Evolutionary conservation across 345 rosid genomes (phyloP), one percentile per base, ranked within the genome.

Genomic region (Pistacia atlantica): DNA sequence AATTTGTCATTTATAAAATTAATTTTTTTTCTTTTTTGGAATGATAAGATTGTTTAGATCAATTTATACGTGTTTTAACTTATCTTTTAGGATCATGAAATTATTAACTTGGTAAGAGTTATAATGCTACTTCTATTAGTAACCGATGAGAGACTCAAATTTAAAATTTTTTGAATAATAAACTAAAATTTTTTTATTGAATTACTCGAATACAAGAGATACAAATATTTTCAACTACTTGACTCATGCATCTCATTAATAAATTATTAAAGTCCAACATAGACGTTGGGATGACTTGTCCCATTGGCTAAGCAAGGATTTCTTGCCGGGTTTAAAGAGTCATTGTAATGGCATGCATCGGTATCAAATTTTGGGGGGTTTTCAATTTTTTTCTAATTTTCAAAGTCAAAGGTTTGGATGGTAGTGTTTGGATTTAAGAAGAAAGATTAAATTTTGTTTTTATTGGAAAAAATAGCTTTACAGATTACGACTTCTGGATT

Each of bases 281-380:
- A 31, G 7, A 17, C 5, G 16, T 42, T 17, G 11, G 52, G 54
- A 54, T 76, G 66, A 71, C 81, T 79, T 83, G 80, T 55, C 66
- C 80, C 80, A 17, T 49, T 38, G 58, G 76, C 73, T 57, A 78
- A 73, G 82, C 48, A 69, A 56, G 3, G 33, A 57, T 78, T 80
- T 73, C 86, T 82, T 80, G 81, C 54, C 51, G 65, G 68, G 61
- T 78, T 80, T 18, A 65, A 80, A 82, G 69, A 69, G 67, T 60
- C 33, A 13, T 56, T 57, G 59, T 35, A 33, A 1, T 33, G 67
- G 64, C 46, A 5, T 42, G 46, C 46, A 42, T 65, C 18, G 68
- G 58, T 59, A n/a, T 18, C 68, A 48, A 68, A n/a, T 13, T 25
- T 56, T 22, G 70, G 63, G 4, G 31, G 8, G 17, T 12, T 63